phyloP scores from a whole-genome alignment of 768 basidiomycete genomes.

The Xanthoconium purpureum region DNA sequence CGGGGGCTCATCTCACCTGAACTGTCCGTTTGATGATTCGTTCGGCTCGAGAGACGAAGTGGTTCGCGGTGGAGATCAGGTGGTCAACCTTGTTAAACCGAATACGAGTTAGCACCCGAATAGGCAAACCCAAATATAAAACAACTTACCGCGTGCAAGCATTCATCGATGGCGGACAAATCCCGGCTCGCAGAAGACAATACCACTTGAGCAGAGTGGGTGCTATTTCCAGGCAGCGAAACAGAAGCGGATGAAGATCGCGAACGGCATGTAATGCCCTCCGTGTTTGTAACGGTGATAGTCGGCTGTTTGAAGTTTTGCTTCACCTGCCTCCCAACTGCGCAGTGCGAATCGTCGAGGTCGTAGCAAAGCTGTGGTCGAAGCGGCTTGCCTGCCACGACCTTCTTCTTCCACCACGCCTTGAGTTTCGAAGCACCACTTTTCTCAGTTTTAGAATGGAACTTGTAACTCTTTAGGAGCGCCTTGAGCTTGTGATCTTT shows the following conservation, averaged over 20 bases:
- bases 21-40: slow-evolving; percentile 54
- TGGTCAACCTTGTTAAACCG: slow-evolving; percentile 46
- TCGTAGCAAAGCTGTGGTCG: slow-evolving; percentile 41
- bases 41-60: slow-evolving; percentile 56
- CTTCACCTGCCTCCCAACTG: slow-evolving; percentile 39
- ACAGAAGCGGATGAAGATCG: slow-evolving; percentile 1
- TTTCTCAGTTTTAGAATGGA: slow-evolving; percentile 30
- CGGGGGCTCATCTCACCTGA: slow-evolving; percentile 39
- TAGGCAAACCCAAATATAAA: slow-evolving; percentile 6
- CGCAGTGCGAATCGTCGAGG: slow-evolving; percentile 38
- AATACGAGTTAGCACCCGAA: slow-evolving; percentile 7
- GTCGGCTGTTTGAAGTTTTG: slow-evolving; percentile 16
- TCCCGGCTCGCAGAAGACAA: slow-evolving; percentile 56
- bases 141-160: slow-evolving; percentile 48
- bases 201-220: slow-evolving; percentile 45
- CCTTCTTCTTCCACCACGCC: slow-evolving; percentile 63
- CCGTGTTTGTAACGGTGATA: slow-evolving; percentile 23
- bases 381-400: slow-evolving; percentile 38
- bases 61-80: slow-evolving; percentile 50
- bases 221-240: slow-evolving; percentile 34
- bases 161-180: slow-evolving; percentile 52
- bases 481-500: slow-evolving; percentile 41
- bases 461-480: slow-evolving; percentile 42
- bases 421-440: slow-evolving; percentile 51
- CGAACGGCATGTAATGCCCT: slow-evolving; percentile 20